A percentile compares a stretch with the other conserved stretches of the same genome.
These are phyloP conservation scores for Prunus yedoensis DNA, from an alignment of 331 rosid species.

Conservation along the genomic window DNA sequence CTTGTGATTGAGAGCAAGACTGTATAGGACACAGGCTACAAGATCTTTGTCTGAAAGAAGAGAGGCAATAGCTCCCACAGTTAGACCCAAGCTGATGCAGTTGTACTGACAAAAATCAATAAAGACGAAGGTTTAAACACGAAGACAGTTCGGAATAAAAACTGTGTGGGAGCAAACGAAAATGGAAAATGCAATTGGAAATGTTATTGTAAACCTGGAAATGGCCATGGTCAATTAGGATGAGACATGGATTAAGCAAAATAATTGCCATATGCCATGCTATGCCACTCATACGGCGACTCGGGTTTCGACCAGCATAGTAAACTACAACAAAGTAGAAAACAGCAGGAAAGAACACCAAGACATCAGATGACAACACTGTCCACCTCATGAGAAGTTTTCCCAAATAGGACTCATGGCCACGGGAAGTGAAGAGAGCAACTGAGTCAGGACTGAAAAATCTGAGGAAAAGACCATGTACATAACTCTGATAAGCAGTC, in stretches of 20 bases:
- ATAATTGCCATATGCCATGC: conserved; percentile 70
- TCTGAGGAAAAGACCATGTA: conserved; percentile 66
- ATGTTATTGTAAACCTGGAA: conserved; percentile 66
- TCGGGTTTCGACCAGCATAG: conserved; percentile 33
- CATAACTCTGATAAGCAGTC: conserved; percentile 87
- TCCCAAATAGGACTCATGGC: conserved; percentile 84
- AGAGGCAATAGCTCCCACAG: conserved; percentile 78
- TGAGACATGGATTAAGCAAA: conserved; percentile 73
- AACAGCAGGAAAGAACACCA: conserved; percentile 82
- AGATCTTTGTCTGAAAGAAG: conserved; percentile 66
- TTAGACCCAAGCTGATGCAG: conserved; percentile 91
- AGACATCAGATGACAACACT: conserved; percentile 81
- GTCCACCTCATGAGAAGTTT: conserved; percentile 97
- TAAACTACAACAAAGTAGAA: conserved; percentile 55
- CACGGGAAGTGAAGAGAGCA: conserved; percentile 66
- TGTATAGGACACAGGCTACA: conserved; percentile 61
- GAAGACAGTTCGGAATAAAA: conserved; percentile 3
- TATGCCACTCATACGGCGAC: conserved; percentile 45
- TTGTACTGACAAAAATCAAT: conserved; percentile 55
- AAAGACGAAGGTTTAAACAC: conserved; percentile 18
- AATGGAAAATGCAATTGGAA: conserved; percentile 6
- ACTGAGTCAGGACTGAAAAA: conserved; percentile 60
- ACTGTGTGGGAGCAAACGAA: not conserved
- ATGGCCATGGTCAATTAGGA: conserved; percentile 89
- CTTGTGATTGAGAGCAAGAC: conserved; percentile 86